These are phyloP conservation scores for Ceratobasidium theobromae DNA, from an alignment of 1,284 basidiomycete genomes.

Conservation along the genomic window DNA sequence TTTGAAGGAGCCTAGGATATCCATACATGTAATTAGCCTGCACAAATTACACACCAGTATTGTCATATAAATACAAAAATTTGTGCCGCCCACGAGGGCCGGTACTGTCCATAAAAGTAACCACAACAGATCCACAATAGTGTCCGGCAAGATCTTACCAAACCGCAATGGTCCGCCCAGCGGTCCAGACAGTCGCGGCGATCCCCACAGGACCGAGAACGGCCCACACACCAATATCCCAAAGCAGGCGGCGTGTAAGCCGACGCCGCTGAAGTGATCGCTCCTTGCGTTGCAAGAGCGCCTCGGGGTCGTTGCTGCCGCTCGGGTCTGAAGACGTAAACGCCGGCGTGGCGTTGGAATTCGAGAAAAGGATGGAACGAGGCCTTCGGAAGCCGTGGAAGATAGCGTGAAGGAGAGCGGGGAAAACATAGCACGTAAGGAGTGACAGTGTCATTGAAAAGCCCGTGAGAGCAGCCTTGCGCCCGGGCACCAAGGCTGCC, in stretches of 20 bases:
- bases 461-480: constrained; percentile 3
- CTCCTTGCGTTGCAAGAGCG: constrained; percentile 16
- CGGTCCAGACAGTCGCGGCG: constrained; percentile 23
- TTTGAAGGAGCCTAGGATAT: neutral
- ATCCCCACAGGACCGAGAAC: constrained; percentile 21
- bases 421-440: constrained; percentile 29
- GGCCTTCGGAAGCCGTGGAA: constrained; percentile 26
- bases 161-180: constrained; percentile 12
- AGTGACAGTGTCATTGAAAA: constrained; percentile 28
- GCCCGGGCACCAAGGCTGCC: constrained; percentile 18
- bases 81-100: neutral
- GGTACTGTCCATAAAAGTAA: constrained; percentile 10
- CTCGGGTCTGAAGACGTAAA: neutral
- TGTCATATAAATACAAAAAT: constrained; percentile 24
- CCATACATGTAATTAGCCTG: constrained; percentile 27
- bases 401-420: constrained; percentile 19
- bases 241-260: constrained; percentile 12
- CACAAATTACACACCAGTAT: neutral
- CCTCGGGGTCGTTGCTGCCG: constrained; percentile 8
- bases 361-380: constrained; percentile 18
- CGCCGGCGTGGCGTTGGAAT: neutral
- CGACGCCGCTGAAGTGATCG: constrained; percentile 24
- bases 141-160: constrained; percentile 5
- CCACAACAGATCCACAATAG: neutral
- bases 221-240: constrained; percentile 24